These are phyloP conservation scores for Phytophthora tubulina DNA, from an alignment of 352 stramenopile genomes.

Conservation along the genomic window DNA sequence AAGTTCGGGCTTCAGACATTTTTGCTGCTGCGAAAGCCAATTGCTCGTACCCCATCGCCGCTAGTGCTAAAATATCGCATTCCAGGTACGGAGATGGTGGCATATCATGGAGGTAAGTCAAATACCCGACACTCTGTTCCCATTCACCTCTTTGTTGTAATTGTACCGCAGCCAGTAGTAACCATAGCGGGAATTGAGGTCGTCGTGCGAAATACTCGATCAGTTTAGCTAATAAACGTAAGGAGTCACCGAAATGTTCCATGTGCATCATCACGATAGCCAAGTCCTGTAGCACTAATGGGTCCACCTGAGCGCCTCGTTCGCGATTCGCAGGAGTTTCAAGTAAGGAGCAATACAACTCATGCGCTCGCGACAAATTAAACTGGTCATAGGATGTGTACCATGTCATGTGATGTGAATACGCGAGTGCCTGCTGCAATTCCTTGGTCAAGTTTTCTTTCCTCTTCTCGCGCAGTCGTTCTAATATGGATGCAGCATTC, in stretches of 20 bases:
- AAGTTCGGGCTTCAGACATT: neutral
- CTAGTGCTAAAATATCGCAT: slow-evolving; percentile 66
- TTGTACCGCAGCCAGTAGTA: slow-evolving; percentile 69
- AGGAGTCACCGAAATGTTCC: slow-evolving; percentile 54
- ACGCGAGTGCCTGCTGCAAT: slow-evolving; percentile 48
- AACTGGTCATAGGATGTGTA: slow-evolving; percentile 63
- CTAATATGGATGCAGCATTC: slow-evolving; percentile 63
- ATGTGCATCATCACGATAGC: slow-evolving; percentile 75
- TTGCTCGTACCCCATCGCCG: slow-evolving; percentile 63
- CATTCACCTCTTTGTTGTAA: slow-evolving; percentile 66
- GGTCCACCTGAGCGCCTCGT: slow-evolving; percentile 31
- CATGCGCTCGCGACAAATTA: slow-evolving; percentile 58
- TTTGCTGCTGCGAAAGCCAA: slow-evolving; percentile 7
- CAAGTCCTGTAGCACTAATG: slow-evolving; percentile 64
- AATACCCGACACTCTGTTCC: slow-evolving; percentile 67
- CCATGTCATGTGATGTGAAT: slow-evolving; percentile 78
- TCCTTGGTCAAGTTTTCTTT: slow-evolving; percentile 18
- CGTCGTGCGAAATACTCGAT: slow-evolving; percentile 67
- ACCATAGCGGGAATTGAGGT: slow-evolving; percentile 57
- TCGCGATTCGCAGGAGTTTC: slow-evolving; percentile 12
- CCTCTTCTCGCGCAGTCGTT: slow-evolving; percentile 38
- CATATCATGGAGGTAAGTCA: slow-evolving; percentile 68
- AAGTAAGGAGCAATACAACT: slow-evolving; percentile 54
- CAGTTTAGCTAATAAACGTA: slow-evolving; percentile 63
- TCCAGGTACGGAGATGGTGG: slow-evolving; percentile 62